Percentiles rank a stretch among this genome's conserved stretches.
phyloP scores from a whole-genome alignment of 164 flowering plant species.

The Magnolia kwangsiensis region DNA sequence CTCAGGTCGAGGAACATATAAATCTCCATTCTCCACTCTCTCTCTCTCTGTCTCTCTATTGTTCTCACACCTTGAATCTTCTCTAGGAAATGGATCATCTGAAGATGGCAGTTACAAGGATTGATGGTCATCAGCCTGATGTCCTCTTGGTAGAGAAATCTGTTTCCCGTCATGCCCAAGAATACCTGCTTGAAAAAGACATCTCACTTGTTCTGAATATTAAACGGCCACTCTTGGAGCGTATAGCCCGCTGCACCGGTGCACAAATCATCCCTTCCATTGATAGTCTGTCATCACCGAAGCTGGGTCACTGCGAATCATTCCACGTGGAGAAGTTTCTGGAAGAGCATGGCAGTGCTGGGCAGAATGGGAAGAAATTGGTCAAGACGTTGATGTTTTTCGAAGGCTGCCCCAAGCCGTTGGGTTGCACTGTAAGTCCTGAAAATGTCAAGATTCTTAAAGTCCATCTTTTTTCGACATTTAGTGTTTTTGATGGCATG shows the following conservation, averaged over 20 bases:
- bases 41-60: neutral
- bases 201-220: conserved; percentile 90
- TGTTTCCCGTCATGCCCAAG: conserved; percentile 90
- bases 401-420: conserved; percentile 93
- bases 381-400: conserved; percentile 86
- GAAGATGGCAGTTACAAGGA: conserved; percentile 96
- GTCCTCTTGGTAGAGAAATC: conserved; percentile 93
- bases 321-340: conserved; percentile 74
- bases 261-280: conserved; percentile 89
- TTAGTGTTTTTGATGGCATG: neutral
- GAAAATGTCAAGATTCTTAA: neutral
- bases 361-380: conserved; percentile 74
- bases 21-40: too few species aligned
- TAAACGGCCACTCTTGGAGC: conserved; percentile 86
- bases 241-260: conserved; percentile 93
- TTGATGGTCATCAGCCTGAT: conserved; percentile 74
- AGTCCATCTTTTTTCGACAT: neutral
- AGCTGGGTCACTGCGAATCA: conserved; percentile 73
- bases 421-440: conserved; percentile 84
- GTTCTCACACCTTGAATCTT: conserved; percentile 8
- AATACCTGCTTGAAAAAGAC: conserved; percentile 79
- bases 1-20: too few species aligned
- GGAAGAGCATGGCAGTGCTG: conserved; percentile 84
- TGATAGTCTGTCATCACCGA: conserved; percentile 75
- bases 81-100: conserved; percentile 91